Evolutionary conservation across 495 filamentous ascomycete genomes (phyloP).

Genomic region (Lichenothelia convexa): DNA sequence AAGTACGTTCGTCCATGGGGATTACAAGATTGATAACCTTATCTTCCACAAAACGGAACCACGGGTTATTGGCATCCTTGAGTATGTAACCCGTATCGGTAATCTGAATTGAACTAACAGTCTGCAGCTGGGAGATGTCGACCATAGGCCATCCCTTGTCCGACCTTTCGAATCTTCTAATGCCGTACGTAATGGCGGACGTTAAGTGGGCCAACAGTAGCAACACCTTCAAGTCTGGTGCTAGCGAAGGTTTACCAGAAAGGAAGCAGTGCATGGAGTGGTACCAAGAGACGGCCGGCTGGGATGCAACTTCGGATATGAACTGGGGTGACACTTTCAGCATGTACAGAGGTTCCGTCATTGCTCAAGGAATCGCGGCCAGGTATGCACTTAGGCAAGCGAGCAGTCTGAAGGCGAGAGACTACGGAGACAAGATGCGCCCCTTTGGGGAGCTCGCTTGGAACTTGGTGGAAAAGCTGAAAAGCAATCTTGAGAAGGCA

Average conservation of each 20-base stretch:
- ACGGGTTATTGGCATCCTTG: conserved; percentile 76
- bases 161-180: conserved; percentile 65
- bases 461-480: conserved; percentile 38
- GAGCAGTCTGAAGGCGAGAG: conserved; percentile 61
- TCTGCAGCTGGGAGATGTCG: conserved; percentile 72
- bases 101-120: neutral
- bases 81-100: conserved; percentile 29
- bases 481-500: conserved; percentile 20
- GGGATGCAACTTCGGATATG: conserved; percentile 38
- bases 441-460: conserved; percentile 60
- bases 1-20: conserved; percentile 70
- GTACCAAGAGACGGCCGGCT: conserved; percentile 59
- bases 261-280: conserved; percentile 51
- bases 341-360: conserved; percentile 39
- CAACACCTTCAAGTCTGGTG: conserved; percentile 35
- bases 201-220: conserved; percentile 15
- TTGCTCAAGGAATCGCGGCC: conserved; percentile 89
- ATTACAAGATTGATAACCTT: conserved; percentile 97
- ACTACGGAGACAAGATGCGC: conserved; percentile 45
- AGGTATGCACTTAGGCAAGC: conserved; percentile 72
- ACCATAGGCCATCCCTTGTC: conserved; percentile 87
- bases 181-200: conserved; percentile 35
- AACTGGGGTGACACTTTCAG: conserved; percentile 38
- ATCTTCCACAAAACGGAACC: conserved; percentile 84
- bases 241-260: conserved; percentile 54